These are phyloP conservation scores for Kodamaea alishanica DNA, from an alignment of 1,139 yeast species.

Conservation along the genomic window DNA sequence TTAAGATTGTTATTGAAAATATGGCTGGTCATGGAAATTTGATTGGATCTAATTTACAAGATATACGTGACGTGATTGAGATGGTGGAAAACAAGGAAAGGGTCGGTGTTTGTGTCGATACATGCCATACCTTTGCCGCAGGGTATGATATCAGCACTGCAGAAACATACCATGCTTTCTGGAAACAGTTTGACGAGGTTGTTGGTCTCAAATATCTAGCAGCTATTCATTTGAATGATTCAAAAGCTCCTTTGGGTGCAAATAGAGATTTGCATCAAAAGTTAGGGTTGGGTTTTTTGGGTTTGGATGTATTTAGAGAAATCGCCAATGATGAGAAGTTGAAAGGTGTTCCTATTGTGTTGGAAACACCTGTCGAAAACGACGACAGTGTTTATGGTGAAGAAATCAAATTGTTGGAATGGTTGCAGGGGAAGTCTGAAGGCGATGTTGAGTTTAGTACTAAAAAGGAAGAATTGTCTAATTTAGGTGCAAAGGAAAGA, in stretches of 20 bases:
- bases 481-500: slow-evolving; percentile 57
- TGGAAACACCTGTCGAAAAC: slow-evolving; percentile 80
- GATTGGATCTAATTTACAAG: slow-evolving; percentile 79
- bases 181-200: slow-evolving; percentile 67
- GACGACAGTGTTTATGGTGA: slow-evolving; percentile 66
- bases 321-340: slow-evolving; percentile 68
- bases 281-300: slow-evolving; percentile 84
- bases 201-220: slow-evolving; percentile 73
- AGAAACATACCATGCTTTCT: slow-evolving; percentile 57
- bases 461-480: slow-evolving; percentile 49
- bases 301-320: slow-evolving; percentile 76
- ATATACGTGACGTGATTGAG: slow-evolving; percentile 69
- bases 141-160: slow-evolving; percentile 80
- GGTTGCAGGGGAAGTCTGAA: slow-evolving; percentile 53
- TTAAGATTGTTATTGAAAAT: slow-evolving; percentile 86
- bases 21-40: slow-evolving; percentile 98
- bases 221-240: slow-evolving; percentile 87
- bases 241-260: slow-evolving; percentile 89
- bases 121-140: slow-evolving; percentile 94
- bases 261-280: slow-evolving; percentile 90
- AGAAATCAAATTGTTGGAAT: slow-evolving; percentile 74
- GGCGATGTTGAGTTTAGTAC: slow-evolving; percentile 55
- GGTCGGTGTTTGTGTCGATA: slow-evolving; percentile 92
- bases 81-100: slow-evolving; percentile 72
- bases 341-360: slow-evolving; percentile 68